Conservation (phyloP, 352 stramenopile genomes). For the Thalassiosira allenii region DNA sequence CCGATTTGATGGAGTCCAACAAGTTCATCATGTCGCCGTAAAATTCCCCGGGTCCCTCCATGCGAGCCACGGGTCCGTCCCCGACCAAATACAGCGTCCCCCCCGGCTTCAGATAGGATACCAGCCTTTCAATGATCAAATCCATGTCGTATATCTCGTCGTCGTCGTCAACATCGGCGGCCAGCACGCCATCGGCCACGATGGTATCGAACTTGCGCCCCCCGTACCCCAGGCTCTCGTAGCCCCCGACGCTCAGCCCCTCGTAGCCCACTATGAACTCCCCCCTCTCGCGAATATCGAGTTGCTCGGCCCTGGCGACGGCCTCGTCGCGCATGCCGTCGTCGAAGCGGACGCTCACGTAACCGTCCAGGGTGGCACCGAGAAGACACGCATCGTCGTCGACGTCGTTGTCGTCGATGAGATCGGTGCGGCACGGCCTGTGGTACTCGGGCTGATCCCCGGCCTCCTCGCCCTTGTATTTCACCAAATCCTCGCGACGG, state of each 20-base stretch:
- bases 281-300: constrained; percentile 1
- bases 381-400: background rate
- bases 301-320: background rate
- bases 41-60: background rate
- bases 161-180: background rate
- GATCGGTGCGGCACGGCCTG: constrained; percentile 15
- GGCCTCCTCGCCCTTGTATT: background rate
- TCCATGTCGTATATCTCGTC: constrained; percentile 8
- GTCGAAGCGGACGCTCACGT: background rate
- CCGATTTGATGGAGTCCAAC: constrained; percentile 21
- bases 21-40: constrained; percentile 9
- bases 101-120: constrained; percentile 13
- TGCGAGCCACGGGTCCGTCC: background rate
- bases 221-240: background rate
- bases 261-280: background rate
- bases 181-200: constrained; percentile 4
- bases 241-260: background rate
- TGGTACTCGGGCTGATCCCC: background rate
- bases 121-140: constrained; percentile 13
- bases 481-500: background rate
- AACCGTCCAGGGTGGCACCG: constrained; percentile 2
- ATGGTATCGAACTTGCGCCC: constrained; percentile 24
- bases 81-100: constrained; percentile 23
- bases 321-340: background rate
- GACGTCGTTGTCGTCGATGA: constrained; percentile 28